Evolutionary conservation across 345 rosid species (phyloP), one percentile per base, ranked within the genome.

Genomic region (Linum trigynum): DNA sequence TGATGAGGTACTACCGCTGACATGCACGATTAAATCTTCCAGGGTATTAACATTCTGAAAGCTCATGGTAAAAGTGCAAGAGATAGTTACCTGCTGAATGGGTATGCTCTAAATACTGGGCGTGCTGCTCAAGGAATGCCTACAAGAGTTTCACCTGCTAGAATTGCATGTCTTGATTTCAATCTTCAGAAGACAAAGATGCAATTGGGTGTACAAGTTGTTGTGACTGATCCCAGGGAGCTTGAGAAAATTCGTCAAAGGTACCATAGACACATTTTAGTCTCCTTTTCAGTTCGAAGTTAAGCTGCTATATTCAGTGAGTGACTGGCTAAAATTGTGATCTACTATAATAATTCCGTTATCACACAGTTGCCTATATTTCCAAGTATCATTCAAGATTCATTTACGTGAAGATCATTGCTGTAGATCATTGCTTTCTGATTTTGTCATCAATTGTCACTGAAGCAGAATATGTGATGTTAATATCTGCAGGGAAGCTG

Each of bases 91-190:
- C 75, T 94, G 66, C 75, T 94, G 78, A 86, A 88, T 73, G 99
- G 99, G 9, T 89, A 91, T 75, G 99, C 99, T 32, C 80, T 94
- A 67, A 85, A 88, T 67, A 84, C 97, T 64, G 96, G 95, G 2
- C 95, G 92, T 69, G 95, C 97, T 75, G 96, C 99, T 42, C 99
- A 89, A 79, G 99, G 99, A 72, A 91, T 94, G 96, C 97, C 95
- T 62, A 66, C 83, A 60, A 83, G 85, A 78, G 99, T 91, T 67
- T 77, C 91, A 59, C 89, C 97, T 48, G 92, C 99, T 48, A 91
- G 75, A 80, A 84, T 94, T 72, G 97, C 99, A 10, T 87, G 95
- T 75, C 97, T 91, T 56, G 99, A 95, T 80, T 89, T 95, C 64
- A 95, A 91, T 75, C 90, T 95, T 63, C 96, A 95, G 82, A 95